Evolutionary conservation across 345 rosid genomes (phyloP).

Genomic region (Luvunga scandens): DNA sequence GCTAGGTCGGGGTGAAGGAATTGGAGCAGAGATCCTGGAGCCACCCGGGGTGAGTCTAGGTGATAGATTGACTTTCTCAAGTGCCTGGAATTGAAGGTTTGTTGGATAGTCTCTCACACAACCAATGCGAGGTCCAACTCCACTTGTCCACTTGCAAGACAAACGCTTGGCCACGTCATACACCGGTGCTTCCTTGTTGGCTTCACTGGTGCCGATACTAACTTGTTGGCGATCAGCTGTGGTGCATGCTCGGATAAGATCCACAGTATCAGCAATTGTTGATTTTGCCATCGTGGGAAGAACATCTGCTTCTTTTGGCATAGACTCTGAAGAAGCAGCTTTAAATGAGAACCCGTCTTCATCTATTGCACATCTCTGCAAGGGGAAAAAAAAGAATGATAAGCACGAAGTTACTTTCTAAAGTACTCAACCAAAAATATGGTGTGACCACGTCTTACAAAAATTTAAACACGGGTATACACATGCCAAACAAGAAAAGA

Average conservation of each 20-base stretch:
- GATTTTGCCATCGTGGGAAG: not conserved
- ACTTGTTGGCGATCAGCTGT: not conserved
- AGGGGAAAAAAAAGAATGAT: not conserved
- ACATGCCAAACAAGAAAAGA: not conserved
- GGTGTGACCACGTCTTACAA: not conserved
- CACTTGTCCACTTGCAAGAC: constrained; percentile 74
- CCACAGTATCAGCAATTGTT: not conserved
- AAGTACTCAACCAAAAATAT: not conserved
- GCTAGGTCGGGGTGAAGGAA: constrained; percentile 51
- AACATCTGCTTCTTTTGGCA: constrained; percentile 9
- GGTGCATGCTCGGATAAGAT: not conserved
- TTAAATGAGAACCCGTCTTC: constrained; percentile 45
- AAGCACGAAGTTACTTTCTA: not conserved
- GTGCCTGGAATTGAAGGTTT: constrained; percentile 53
- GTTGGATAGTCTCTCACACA: constrained; percentile 73
- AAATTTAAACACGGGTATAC: not conserved
- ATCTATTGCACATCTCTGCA: constrained; percentile 52
- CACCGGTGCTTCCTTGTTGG: constrained; percentile 28
- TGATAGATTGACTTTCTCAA: constrained; percentile 62
- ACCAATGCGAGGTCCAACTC: constrained; percentile 68
- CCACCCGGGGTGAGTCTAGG: constrained; percentile 39
- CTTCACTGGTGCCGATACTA: constrained; percentile 15
- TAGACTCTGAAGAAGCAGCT: constrained; percentile 19
- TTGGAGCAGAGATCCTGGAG: constrained; percentile 21
- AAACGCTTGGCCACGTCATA: constrained; percentile 41